Base-by-base conservation (phyloP, 805 yeast species). In the Zygosaccharomyces bisporus region DNA sequence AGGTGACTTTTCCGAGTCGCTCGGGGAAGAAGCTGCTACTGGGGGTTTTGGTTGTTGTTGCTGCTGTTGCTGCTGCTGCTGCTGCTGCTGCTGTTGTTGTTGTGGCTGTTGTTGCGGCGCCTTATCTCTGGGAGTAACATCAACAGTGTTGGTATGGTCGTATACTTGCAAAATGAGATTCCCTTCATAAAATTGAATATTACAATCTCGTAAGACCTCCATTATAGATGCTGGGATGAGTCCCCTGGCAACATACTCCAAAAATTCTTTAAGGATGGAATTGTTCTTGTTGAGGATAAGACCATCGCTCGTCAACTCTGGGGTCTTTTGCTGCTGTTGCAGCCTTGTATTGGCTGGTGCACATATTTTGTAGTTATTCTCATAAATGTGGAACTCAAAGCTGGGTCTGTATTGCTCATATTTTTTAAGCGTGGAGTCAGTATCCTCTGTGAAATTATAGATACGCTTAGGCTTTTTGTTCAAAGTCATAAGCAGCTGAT, bases 351-450 rank as follows among this genome's bases (percentile, higher is more conserved):
- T 63, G 8, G 66, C 66, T 41, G 85, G 91, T 52, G 86, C 86
- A 50, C 95, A 95, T 69, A 91, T 90, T 49, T 95, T 77, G 63
- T 81, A 91, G 66, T 90, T 95, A 45, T 87, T 88, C 55, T 88
- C 93, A 65, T 86, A 90, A 18, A 91, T 88, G 58, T 91, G 97
- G 56, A 91, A 82, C 52, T 81, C 95, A 47, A 91, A 67, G 31
- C 95, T 85, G 6, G 96, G 84, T 7, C 91, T 85, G 49, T 76
- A 77, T 45, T 79, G 77, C 52, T 83, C 81, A 61, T 82, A 90
- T 62, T 89, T 90, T 47, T 79, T 77, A 54, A 93, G 64, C 6
- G 93, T 73, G 39, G 82, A 86, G 46, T 79, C 84, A 16, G 84
- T 68, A 7, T 89, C 80, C 55, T 85, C 87, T 8, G 83, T 80